Base-by-base conservation (phyloP, 148 eudicot genomes). In the Cornus suecica region DNA sequence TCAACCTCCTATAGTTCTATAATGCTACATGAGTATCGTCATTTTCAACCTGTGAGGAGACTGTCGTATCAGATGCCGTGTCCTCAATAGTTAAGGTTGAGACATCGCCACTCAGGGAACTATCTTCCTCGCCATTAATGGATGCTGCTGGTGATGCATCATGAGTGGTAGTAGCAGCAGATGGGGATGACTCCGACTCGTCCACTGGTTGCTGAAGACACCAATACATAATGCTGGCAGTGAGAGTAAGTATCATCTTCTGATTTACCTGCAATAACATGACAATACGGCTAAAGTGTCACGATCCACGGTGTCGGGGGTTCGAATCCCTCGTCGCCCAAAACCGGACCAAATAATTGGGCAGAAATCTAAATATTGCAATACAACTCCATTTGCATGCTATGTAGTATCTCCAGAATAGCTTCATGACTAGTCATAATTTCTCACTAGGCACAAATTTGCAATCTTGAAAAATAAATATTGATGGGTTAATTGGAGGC, bases 221-320 rank as follows among this genome's bases (percentile, higher is more conserved):
- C 95, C 95, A 91, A 66, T 91, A 93, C 98, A 93, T 93, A 60
- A 91, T 86, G 86, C 98, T 93, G 74, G 98, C 93, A 29, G 91
- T 88, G 52, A 93, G 87, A 66, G 87, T 91, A 16, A 91, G 91
- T 81, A 93, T 91, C 98, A 93, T 93, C 82, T 89, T 91, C 71
- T 82, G 89, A 77, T 91, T 91, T 10, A 91, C 97, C 96, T 93
- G 89, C 58, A 54, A 71, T 67, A n/a, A 68, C 24, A 58, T 71
- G 20, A 75, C 20, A 52, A 66, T 37, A 41, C 4, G 11, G 29
- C 58, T 34, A 31, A 72, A 9, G 64, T n/a, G n/a, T n/a, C n/a
- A n/a, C n/a, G n/a, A n/a, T n/a, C n/a, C n/a, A n/a, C n/a, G n/a
- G n/a, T n/a, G n/a, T n/a, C n/a, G n/a, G n/a, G n/a, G n/a, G n/a